Evolutionary conservation across 2,329 filamentous ascomycete genomes (phyloP), one percentile per base, ranked within the genome.

Genomic region (Parastagonospora avenae): DNA sequence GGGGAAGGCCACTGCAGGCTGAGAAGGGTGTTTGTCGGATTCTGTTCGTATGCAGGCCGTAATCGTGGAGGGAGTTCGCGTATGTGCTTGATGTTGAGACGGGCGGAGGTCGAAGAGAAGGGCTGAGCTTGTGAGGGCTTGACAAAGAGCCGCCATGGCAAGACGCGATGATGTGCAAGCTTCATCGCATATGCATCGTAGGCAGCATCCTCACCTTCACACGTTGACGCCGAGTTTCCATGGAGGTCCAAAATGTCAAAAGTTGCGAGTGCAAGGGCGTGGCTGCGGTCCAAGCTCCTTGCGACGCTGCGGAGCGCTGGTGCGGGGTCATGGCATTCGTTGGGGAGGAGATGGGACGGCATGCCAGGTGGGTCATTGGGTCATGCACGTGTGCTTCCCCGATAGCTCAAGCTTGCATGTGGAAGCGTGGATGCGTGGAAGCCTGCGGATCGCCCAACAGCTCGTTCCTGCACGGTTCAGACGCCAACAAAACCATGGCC

Each of bases 1-100:
- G 86, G 85, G 12, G 80, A 78, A 4, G 86, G 85, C 87, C 87
- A 90, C 74, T 84, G 80, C 31, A 90, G 76, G 54, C 82, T 83
- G 32, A 89, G 79, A 2, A 89, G 79, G 52, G 87, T 85, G 64
- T 82, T 83, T 27, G 78, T 74, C 27, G 73, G 77, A 14, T 78
- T 83, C 67, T 86, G 85, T 84, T 67, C 35, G 61, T 73, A 75
- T 15, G 66, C 63, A 2, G 73, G 71, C 33, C 42, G 60, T 27
- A 64, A 67, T 47, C 73, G 70, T 46, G 62, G 32, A 36, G 72
- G 72, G 10, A 76, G 72, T 42, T 68, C 66, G 7, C 62, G 52
- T 43, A 74, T 59, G 50, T 52, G 57, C 48, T 59, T 64, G 50
- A 74, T 66, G 9, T 62, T 54, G n/a, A 31, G 52, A 8, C 54